phyloP scores from a whole-genome alignment of 768 basidiomycete species.

The Trametes cinnabarina region DNA sequence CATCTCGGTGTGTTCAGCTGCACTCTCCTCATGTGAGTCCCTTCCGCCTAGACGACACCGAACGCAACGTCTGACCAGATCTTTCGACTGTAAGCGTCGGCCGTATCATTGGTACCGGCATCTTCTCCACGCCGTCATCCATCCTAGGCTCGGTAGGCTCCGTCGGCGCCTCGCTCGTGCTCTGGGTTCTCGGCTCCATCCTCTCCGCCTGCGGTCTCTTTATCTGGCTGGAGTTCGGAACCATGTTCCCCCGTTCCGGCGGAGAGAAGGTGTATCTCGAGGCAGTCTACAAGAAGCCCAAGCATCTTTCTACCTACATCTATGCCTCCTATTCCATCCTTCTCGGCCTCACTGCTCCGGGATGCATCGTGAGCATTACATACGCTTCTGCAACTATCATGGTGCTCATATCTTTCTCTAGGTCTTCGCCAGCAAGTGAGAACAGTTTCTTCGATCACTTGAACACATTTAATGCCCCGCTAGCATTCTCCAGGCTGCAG shows the following conservation, averaged over 20 bases:
- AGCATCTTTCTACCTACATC: conserved; percentile 33
- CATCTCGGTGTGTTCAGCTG: conserved; percentile 56
- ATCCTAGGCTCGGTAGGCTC: conserved; percentile 57
- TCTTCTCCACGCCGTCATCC: conserved; percentile 60
- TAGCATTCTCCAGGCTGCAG: conserved; percentile 5
- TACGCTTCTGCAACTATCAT: background rate
- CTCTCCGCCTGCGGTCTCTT: conserved; percentile 59
- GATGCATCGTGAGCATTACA: conserved; percentile 22
- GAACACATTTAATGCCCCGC: background rate
- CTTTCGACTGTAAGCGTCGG: conserved; percentile 38
- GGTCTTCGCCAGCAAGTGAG: background rate
- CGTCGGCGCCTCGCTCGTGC: conserved; percentile 59
- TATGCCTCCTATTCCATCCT: conserved; percentile 35
- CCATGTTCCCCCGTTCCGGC: conserved; percentile 61
- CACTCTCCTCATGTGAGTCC: conserved; percentile 48
- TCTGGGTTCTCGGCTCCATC: conserved; percentile 60
- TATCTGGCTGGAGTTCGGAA: conserved; percentile 62
- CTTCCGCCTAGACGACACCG: background rate
- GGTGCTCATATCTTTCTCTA: background rate
- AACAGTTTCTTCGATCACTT: background rate
- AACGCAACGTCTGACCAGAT: too few relatives aligned
- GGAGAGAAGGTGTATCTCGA: conserved; percentile 68
- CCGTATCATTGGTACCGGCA: conserved; percentile 59
- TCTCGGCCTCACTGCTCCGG: conserved; percentile 35
- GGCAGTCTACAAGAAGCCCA: conserved; percentile 42